Conservation (phyloP, 805 yeast genomes). For the Wickerhamomyces mucosus region DNA sequence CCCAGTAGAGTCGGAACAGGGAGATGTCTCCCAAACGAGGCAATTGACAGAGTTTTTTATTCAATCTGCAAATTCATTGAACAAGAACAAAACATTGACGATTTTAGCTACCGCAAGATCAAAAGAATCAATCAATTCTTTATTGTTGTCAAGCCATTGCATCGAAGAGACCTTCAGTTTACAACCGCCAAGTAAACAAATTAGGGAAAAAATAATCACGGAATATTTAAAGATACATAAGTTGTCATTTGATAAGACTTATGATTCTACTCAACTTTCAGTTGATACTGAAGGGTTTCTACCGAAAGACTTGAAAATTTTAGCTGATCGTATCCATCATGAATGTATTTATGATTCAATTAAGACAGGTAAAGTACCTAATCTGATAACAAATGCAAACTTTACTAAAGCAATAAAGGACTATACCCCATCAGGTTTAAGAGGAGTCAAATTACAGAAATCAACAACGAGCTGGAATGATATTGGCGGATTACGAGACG, state of each 20-base stretch:
- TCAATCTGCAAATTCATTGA: conserved; percentile 26
- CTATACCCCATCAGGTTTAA: conserved; percentile 69
- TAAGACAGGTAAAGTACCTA: background rate
- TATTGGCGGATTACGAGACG: conserved; percentile 78
- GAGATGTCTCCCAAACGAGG: conserved; percentile 49
- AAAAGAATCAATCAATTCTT: conserved; percentile 53
- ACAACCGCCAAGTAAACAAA: conserved; percentile 58
- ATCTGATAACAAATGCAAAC: conserved; percentile 23
- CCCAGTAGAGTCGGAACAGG: conserved; percentile 48
- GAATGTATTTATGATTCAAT: conserved; percentile 22
- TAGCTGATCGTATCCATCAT: conserved; percentile 62
- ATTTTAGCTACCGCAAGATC: conserved; percentile 55
- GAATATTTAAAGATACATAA: conserved; percentile 15
- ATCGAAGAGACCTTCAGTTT: conserved; percentile 54
- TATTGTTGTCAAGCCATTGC: conserved; percentile 58
- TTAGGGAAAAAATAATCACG: conserved; percentile 39
- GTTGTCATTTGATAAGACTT: conserved; percentile 27
- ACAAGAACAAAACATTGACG: too few species aligned
- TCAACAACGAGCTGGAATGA: conserved; percentile 70
- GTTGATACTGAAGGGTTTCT: conserved; percentile 82
- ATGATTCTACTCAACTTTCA: conserved; percentile 43
- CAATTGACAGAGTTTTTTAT: conserved; percentile 59
- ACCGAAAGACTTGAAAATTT: conserved; percentile 68
- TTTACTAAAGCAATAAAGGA: conserved; percentile 53
- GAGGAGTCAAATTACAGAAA: conserved; percentile 82